Evolutionary conservation across 2,329 filamentous ascomycete species (phyloP).

Genomic region (Trichophyton benhamiae): DNA sequence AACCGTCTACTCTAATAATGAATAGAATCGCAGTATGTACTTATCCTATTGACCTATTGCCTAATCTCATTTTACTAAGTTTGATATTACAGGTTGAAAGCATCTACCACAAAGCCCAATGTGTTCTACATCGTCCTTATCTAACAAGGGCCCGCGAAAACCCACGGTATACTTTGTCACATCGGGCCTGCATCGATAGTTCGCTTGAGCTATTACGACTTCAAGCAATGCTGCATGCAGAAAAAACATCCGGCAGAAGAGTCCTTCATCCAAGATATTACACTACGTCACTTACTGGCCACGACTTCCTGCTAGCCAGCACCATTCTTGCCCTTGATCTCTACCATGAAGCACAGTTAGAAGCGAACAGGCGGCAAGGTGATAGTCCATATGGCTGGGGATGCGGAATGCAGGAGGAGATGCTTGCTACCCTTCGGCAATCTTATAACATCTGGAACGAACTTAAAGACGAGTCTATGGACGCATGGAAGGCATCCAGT

Average conservation of each 20-base stretch:
- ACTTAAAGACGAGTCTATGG: slow-evolving; percentile 65
- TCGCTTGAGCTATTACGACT: slow-evolving; percentile 70
- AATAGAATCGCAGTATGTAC: slow-evolving; percentile 56
- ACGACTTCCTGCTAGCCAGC: slow-evolving; percentile 74
- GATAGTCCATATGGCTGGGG: slow-evolving; percentile 37
- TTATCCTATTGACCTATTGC: too few species aligned
- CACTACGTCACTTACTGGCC: slow-evolving; percentile 64
- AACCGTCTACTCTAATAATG: slow-evolving; percentile 58
- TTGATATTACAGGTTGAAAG: slow-evolving; percentile 49
- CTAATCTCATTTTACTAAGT: background rate
- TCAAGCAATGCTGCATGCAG: slow-evolving; percentile 60
- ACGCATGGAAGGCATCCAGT: slow-evolving; percentile 75
- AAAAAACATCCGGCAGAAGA: slow-evolving; percentile 59
- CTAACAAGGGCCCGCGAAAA: slow-evolving; percentile 66
- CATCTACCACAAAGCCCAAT: slow-evolving; percentile 77
- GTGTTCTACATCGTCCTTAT: slow-evolving; percentile 79
- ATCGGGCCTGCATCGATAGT: slow-evolving; percentile 72
- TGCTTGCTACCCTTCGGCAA: slow-evolving; percentile 61
- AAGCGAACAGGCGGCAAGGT: slow-evolving; percentile 22
- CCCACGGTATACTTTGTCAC: slow-evolving; percentile 69
- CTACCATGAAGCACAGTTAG: slow-evolving; percentile 44
- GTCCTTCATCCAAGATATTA: slow-evolving; percentile 65
- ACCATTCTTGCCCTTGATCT: slow-evolving; percentile 77
- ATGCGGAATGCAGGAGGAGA: slow-evolving; percentile 49
- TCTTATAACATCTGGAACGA: slow-evolving; percentile 70